Percentiles rank a stretch among this genome's conserved stretches.
Evolutionary conservation across 2,329 filamentous ascomycete genomes (phyloP).

Genomic region (Metarhizium guizhouense): DNA sequence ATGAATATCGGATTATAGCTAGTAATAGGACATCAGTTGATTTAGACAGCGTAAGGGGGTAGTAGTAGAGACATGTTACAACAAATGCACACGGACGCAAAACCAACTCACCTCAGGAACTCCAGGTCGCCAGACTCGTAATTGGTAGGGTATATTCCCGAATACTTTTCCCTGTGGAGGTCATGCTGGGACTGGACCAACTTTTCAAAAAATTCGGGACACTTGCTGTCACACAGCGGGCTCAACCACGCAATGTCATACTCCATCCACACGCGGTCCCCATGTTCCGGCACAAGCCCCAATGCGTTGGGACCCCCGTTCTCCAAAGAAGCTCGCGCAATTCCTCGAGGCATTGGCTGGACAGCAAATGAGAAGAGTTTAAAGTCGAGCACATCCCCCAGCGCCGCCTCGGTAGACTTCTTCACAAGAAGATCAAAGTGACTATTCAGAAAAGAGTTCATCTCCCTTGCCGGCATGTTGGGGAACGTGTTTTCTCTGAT

Average conservation of each 20-base stretch:
- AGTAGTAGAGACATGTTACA: too few species aligned
- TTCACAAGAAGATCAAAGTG: conserved; percentile 6
- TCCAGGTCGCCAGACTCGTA: conserved; percentile 12
- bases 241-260: conserved; percentile 20
- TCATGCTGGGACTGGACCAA: conserved; percentile 7
- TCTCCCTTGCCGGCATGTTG: conserved; percentile 12
- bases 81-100: neutral
- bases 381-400: conserved; percentile 6
- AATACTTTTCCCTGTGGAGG: conserved; percentile 8
- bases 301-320: conserved; percentile 15
- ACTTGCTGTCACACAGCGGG: conserved; percentile 11
- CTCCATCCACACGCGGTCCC: conserved; percentile 21
- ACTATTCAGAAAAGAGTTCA: conserved; percentile 11
- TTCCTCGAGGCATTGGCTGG: conserved; percentile 11
- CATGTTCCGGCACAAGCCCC: conserved; percentile 13
- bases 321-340: conserved; percentile 9
- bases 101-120: conserved; percentile 7
- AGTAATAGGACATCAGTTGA: neutral
- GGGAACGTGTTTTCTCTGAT: conserved; percentile 14
- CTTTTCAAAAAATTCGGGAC: conserved; percentile 6
- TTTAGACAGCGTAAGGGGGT: too few species aligned
- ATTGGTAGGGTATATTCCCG: conserved; percentile 12
- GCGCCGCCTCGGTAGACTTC: neutral
- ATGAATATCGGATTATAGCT: conserved; percentile 17
- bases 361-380: conserved; percentile 9